Evolutionary conservation across 306 rosid species (phyloP), one percentile per base, ranked within the genome.

Genomic region (Trifolium subterraneum): DNA sequence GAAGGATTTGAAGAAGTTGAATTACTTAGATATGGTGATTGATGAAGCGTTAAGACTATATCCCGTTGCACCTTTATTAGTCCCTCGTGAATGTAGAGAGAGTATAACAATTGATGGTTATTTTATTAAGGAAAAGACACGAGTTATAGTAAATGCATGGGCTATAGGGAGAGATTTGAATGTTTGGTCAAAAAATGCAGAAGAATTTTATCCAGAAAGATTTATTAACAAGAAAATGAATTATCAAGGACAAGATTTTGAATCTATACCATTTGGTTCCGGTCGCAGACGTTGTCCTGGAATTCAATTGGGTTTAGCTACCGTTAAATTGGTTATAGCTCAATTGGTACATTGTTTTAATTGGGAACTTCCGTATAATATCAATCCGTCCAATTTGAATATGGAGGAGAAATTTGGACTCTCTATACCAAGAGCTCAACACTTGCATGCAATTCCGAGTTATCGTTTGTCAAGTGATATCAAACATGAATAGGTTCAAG

Each of bases 321-420:
- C 10, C 0, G 1, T 27, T 59, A 59, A 14, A 2, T 59, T 27
- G 5, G 2, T 27, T 59, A 12, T 59, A 59, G 39, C 64, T 6
- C 64, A 27, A 27, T 1, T 59, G 10, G 39, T 59, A 10, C 64
- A 59, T 59, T 27, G 39, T 9, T 59, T 59, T 59, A 14, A 59
- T 29, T 59, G 64, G 18, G 5, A 23, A 25, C 64, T 12, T 58
- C 64, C 64, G 12, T 0, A 25, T 58, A 2, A 25, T 25, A 25
- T 25, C 0, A 25, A 16, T 13, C 64, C 38, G 23, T 58, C 38
- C 0, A 13, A 58, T 13, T 25, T 58, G 64, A 58, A 58, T 5
- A 58, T 58, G 36, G 64, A 25, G 8, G 64, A 58, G 3, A 58
- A 5, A 25, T 58, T 58, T 58, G 38, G 64, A 58, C 18, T 58